These are phyloP conservation scores for Elsinoe fawcettii DNA, from an alignment of 2,329 filamentous ascomycete genomes.

Conservation along the genomic window DNA sequence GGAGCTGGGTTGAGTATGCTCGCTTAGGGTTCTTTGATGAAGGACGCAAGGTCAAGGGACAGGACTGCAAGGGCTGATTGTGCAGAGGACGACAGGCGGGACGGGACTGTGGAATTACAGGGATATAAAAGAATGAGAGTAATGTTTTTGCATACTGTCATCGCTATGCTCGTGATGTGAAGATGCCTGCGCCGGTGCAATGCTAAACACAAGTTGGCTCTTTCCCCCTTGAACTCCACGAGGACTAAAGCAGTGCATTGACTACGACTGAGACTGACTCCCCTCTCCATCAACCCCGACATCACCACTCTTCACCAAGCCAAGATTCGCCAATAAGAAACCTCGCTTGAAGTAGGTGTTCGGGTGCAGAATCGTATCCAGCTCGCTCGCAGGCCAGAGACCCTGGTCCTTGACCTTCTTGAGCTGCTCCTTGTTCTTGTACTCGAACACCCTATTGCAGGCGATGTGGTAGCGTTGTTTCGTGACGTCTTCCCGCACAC, in stretches of 20 bases:
- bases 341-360: conserved; percentile 98
- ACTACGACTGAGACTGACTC: neutral
- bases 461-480: conserved; percentile 88
- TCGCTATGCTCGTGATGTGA: neutral
- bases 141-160: conserved; percentile 7
- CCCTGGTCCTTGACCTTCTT: conserved; percentile 44
- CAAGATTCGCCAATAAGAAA: conserved; percentile 77
- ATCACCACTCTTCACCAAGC: conserved; percentile 34
- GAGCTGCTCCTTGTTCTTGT: conserved; percentile 59
- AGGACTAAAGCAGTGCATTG: too few relatives aligned
- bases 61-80: neutral
- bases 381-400: conserved; percentile 53
- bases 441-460: conserved; percentile 92
- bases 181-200: neutral
- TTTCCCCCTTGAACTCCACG: too few relatives aligned
- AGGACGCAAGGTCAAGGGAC: neutral
- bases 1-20: conserved; percentile 3
- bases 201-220: neutral
- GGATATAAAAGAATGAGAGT: neutral
- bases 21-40: conserved; percentile 1
- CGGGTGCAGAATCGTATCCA: conserved; percentile 93
- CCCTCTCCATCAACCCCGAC: conserved; percentile 29
- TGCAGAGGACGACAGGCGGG: neutral
- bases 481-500: conserved; percentile 80
- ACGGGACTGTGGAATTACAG: neutral